Conservation (phyloP, 1,139 yeast species). For the Hemisphaericaspora lyxosophila region DNA sequence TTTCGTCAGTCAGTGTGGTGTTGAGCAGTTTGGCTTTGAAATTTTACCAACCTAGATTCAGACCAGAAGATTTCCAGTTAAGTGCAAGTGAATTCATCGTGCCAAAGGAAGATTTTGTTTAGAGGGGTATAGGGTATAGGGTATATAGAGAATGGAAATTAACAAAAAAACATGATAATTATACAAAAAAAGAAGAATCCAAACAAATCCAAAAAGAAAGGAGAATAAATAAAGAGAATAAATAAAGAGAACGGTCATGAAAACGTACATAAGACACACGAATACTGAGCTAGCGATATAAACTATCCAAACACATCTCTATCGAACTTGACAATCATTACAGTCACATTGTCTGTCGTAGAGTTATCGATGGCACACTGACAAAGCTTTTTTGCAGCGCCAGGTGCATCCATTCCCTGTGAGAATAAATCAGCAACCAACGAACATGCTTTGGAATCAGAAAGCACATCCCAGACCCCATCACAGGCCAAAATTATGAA, state of each 20-base stretch:
- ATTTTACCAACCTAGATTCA: constrained; percentile 42
- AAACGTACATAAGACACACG: too few relatives aligned
- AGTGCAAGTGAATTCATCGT: constrained; percentile 12
- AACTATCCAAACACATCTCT: constrained; percentile 33
- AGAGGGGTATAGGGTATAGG: neutral
- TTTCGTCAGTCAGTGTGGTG: constrained; percentile 61
- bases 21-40: constrained; percentile 54
- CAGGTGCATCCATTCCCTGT: constrained; percentile 44
- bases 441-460: constrained; percentile 79
- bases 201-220: constrained; percentile 2
- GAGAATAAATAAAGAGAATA: neutral
- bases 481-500: constrained; percentile 89
- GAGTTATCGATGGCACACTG: constrained; percentile 74
- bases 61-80: constrained; percentile 17
- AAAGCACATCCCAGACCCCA: constrained; percentile 92
- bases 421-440: constrained; percentile 50
- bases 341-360: constrained; percentile 90
- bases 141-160: too few relatives aligned
- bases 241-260: neutral
- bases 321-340: constrained; percentile 76
- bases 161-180: neutral
- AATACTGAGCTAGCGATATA: neutral
- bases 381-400: constrained; percentile 70
- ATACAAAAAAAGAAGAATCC: neutral
- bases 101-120: constrained; percentile 10